phyloP scores from a whole-genome alignment of 257 asterid genomes.

The Datura wrightii region DNA sequence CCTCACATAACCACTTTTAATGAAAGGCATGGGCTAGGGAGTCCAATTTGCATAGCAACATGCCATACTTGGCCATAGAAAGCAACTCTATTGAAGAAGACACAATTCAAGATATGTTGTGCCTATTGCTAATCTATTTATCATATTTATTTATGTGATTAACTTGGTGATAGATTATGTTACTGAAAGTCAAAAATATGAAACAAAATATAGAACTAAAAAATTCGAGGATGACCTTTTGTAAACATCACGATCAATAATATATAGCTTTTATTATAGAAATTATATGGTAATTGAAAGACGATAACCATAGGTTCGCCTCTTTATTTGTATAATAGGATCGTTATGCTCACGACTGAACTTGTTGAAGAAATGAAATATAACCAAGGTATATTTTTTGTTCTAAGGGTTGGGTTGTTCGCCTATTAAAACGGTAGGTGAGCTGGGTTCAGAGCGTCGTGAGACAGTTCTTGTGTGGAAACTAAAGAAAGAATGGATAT shows the following conservation, averaged over 20 bases:
- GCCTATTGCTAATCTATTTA: background rate
- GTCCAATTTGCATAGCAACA: background rate
- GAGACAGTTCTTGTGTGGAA: background rate
- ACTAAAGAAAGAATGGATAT: too few species aligned
- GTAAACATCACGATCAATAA: too few species aligned
- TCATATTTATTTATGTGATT: background rate
- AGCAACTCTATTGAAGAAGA: conserved; percentile 17
- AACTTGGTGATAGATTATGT: background rate
- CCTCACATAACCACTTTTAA: background rate
- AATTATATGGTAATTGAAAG: too few species aligned
- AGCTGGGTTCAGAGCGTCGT: background rate
- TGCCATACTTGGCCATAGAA: background rate
- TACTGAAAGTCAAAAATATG: background rate
- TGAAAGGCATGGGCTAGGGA: conserved; percentile 19
- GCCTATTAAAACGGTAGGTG: background rate
- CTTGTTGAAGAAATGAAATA: background rate
- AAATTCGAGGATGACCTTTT: background rate
- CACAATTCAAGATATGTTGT: background rate
- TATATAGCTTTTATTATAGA: too few species aligned
- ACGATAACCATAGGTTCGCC: background rate
- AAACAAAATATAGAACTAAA: background rate
- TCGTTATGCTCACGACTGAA: background rate
- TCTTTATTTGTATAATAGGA: background rate
- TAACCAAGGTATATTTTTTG: background rate
- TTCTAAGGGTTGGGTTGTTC: background rate